These are phyloP conservation scores for Ogataea philodendri DNA, from an alignment of 805 yeast genomes.

Conservation along the genomic window DNA sequence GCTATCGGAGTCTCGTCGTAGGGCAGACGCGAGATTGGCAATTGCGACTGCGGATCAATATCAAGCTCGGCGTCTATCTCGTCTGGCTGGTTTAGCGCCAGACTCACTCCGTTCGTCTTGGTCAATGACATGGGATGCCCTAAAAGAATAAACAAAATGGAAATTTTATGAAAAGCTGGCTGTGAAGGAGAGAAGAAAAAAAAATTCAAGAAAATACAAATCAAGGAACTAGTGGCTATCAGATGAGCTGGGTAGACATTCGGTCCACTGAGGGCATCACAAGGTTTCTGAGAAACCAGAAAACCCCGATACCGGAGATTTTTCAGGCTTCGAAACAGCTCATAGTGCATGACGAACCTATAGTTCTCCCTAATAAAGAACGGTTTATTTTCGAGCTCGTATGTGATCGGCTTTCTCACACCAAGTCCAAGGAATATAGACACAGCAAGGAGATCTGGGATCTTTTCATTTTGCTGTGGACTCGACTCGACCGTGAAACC, in stretches of 20 bases:
- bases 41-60: constrained; percentile 25
- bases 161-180: constrained; percentile 5
- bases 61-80: constrained; percentile 21
- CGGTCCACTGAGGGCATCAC: constrained; percentile 52
- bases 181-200: constrained; percentile 2
- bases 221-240: not conserved
- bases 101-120: constrained; percentile 1
- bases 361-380: constrained; percentile 54
- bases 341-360: constrained; percentile 31
- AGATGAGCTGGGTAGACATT: constrained; percentile 6
- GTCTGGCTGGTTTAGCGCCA: constrained; percentile 1
- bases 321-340: constrained; percentile 34
- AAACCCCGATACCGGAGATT: constrained; percentile 42
- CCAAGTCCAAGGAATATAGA: constrained; percentile 43
- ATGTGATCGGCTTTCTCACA: constrained; percentile 58
- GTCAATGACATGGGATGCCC: constrained; percentile 4
- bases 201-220: not conserved
- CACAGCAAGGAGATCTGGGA: constrained; percentile 47
- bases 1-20: constrained; percentile 36
- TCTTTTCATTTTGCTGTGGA: constrained; percentile 38
- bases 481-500: too few relatives aligned
- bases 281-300: constrained; percentile 54
- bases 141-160: constrained; percentile 1
- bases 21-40: constrained; percentile 34
- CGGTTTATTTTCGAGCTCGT: constrained; percentile 57